Percentiles rank a stretch among this genome's conserved stretches.
Conservation (phyloP, 345 rosid species). For the Lepidium didymum region DNA sequence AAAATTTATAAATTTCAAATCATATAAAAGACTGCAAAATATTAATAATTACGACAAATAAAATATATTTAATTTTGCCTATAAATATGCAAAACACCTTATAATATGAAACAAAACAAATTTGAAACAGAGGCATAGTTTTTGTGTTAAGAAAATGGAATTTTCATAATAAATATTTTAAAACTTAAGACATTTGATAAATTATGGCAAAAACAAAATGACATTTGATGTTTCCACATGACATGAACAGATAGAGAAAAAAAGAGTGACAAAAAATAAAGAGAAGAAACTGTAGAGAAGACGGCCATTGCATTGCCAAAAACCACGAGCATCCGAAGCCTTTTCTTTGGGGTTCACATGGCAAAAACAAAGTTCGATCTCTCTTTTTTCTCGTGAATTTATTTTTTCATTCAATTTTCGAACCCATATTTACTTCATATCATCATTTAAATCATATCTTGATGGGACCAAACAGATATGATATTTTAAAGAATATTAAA, state of each 20-base stretch:
- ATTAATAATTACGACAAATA: too few relatives aligned
- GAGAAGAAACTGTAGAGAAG: too few relatives aligned
- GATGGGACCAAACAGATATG: background rate
- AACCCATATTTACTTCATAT: slow-evolving; percentile 9
- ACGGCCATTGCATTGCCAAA: background rate
- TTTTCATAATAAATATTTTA: background rate
- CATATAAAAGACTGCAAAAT: too few relatives aligned
- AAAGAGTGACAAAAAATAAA: background rate
- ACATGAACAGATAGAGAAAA: background rate
- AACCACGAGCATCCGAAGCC: slow-evolving; percentile 13
- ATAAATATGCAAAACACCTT: too few relatives aligned
- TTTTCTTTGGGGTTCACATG: slow-evolving; percentile 12
- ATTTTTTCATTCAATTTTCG: background rate
- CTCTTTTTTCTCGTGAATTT: slow-evolving; percentile 10
- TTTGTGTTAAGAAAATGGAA: too few relatives aligned
- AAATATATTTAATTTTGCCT: too few relatives aligned
- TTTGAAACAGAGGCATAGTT: too few relatives aligned
- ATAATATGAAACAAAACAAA: too few relatives aligned
- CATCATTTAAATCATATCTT: slow-evolving; percentile 2
- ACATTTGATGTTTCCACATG: background rate
- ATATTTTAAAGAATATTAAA: background rate
- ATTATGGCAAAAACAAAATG: too few relatives aligned
- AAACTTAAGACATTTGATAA: background rate
- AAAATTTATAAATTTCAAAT: too few relatives aligned
- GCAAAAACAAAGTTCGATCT: slow-evolving; percentile 12